Conservation (phyloP, 2,329 filamentous ascomycete species). For the Niveomyces coronatus region DNA sequence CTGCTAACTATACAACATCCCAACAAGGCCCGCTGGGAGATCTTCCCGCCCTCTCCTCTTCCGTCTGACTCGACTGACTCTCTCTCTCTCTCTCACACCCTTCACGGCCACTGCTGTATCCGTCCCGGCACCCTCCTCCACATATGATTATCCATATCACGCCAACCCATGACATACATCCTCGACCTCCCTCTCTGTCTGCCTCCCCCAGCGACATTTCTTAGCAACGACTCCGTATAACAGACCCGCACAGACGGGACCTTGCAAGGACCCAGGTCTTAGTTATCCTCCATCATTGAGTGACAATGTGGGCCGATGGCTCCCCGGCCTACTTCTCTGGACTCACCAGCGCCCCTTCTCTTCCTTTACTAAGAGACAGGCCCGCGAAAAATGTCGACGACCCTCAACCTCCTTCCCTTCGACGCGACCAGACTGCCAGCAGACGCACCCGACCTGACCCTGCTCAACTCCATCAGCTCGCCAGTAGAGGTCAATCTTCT, state of each 20-base stretch:
- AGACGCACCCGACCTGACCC: not conserved
- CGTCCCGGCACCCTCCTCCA: too few relatives aligned
- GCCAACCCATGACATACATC: too few relatives aligned
- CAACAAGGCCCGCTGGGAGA: not conserved
- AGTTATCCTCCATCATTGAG: constrained; percentile 5
- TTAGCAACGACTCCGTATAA: too few relatives aligned
- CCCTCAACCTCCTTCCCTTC: constrained; percentile 5
- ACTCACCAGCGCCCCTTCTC: constrained; percentile 3
- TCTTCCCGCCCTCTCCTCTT: constrained; percentile 4
- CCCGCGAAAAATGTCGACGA: constrained; percentile 8
- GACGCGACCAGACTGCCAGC: constrained; percentile 11
- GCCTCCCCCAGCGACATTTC: too few relatives aligned
- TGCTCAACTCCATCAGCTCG: constrained; percentile 42
- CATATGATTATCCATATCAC: not conserved
- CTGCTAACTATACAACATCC: not conserved
- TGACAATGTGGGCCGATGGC: constrained; percentile 10
- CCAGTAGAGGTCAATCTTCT: constrained; percentile 51
- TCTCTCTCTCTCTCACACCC: not conserved
- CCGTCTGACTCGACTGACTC: not conserved
- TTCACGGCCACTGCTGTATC: too few relatives aligned
- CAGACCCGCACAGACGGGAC: constrained; percentile 8
- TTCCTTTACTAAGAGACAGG: constrained; percentile 6
- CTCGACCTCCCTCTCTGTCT: too few relatives aligned
- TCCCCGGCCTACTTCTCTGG: constrained; percentile 7
- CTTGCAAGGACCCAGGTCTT: too few relatives aligned